Evolutionary conservation across 805 yeast species (phyloP).

Genomic region (Candida vaughaniae): DNA sequence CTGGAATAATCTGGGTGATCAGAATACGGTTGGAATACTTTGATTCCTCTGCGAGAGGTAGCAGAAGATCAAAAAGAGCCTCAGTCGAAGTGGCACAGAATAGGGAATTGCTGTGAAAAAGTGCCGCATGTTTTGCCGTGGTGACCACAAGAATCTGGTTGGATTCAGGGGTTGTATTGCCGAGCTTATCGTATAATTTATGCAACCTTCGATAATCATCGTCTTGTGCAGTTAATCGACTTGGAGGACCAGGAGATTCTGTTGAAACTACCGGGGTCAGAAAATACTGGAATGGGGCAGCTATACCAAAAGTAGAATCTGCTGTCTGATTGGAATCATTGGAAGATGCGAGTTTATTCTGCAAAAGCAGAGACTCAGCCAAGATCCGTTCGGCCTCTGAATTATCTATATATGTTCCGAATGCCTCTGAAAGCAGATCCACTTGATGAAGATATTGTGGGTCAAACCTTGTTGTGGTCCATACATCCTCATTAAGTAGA

Average conservation of each 20-base stretch:
- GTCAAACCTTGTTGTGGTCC: slow-evolving; percentile 50
- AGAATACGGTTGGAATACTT: slow-evolving; percentile 35
- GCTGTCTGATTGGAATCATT: slow-evolving; percentile 6
- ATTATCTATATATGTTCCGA: slow-evolving; percentile 46
- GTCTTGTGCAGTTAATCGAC: slow-evolving; percentile 25
- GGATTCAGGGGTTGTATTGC: not conserved
- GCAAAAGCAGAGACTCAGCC: slow-evolving; percentile 42
- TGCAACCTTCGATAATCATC: slow-evolving; percentile 35
- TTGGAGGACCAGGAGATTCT: slow-evolving; percentile 1
- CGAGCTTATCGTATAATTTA: slow-evolving; percentile 18
- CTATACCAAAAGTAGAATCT: slow-evolving; percentile 32
- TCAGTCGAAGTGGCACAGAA: slow-evolving; percentile 49
- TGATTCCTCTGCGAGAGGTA: slow-evolving; percentile 37
- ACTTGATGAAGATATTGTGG: slow-evolving; percentile 49
- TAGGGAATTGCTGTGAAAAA: slow-evolving; percentile 45
- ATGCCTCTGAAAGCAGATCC: slow-evolving; percentile 42
- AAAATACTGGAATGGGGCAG: slow-evolving; percentile 34
- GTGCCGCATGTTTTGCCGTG: slow-evolving; percentile 43
- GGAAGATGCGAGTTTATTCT: slow-evolving; percentile 6
- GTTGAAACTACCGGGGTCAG: slow-evolving; percentile 20
- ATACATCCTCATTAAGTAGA: slow-evolving; percentile 46
- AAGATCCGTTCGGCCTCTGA: slow-evolving; percentile 26
- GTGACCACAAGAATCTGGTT: slow-evolving; percentile 31
- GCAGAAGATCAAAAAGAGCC: slow-evolving; percentile 35
- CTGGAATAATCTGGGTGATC: slow-evolving; percentile 33